phyloP scores from a whole-genome alignment of 352 stramenopile genomes.

The Phytopythium litorale region DNA sequence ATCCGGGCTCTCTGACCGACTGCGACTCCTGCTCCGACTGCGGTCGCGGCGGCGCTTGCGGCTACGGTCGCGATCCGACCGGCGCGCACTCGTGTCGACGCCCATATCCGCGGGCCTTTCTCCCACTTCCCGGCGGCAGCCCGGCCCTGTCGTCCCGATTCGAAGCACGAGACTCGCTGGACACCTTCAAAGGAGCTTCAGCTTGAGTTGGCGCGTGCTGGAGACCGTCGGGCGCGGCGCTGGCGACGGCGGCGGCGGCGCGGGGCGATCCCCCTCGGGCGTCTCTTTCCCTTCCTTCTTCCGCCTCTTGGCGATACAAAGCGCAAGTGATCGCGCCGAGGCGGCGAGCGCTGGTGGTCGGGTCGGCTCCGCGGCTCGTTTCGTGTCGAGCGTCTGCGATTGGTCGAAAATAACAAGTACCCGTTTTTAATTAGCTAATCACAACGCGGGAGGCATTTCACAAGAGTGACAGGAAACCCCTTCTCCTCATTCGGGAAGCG shows the following conservation, averaged over 20 bases:
- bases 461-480: not conserved
- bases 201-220: not conserved
- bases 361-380: constrained; percentile 5
- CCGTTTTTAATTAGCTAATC: not conserved
- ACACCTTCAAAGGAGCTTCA: too few relatives aligned
- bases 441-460: not conserved
- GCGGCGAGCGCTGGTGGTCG: not conserved
- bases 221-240: too few relatives aligned
- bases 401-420: not conserved
- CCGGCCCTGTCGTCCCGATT: not conserved
- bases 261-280: not conserved
- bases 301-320: constrained; percentile 3
- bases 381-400: not conserved
- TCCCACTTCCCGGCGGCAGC: not conserved
- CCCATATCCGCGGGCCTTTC: constrained; percentile 1
- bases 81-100: constrained; percentile 14
- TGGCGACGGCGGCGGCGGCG: not conserved
- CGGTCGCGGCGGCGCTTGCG: constrained; percentile 26
- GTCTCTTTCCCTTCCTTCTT: constrained; percentile 2
- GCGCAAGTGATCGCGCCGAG: not conserved
- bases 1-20: constrained; percentile 9
- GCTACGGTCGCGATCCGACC: constrained; percentile 10
- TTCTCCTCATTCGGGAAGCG: not conserved
- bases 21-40: constrained; percentile 26
- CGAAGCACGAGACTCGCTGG: too few relatives aligned